Conservation (phyloP, 768 basidiomycete genomes). For the Suillus clintonianus region DNA sequence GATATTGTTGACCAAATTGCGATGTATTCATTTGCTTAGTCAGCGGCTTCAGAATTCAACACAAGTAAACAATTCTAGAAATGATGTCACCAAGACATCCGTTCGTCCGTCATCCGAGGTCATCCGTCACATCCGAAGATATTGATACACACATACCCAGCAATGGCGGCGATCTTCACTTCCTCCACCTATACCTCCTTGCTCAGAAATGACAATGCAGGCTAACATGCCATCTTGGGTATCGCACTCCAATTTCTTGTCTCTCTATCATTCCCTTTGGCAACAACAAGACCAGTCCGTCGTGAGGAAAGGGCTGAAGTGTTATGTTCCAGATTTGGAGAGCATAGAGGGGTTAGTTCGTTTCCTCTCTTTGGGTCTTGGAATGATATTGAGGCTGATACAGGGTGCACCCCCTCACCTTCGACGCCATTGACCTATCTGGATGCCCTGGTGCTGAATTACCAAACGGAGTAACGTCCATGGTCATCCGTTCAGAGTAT, state of each 20-base stretch:
- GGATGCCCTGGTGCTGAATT: neutral
- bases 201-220: neutral
- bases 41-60: neutral
- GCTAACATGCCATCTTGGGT: neutral
- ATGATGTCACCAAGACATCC: neutral
- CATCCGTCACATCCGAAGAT: neutral
- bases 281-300: neutral
- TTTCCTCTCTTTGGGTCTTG: neutral
- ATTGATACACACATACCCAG: neutral
- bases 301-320: neutral
- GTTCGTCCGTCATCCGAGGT: neutral
- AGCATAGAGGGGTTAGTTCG: neutral
- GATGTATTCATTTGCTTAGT: neutral
- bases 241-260: neutral
- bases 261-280: neutral
- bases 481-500: slow-evolving; percentile 1
- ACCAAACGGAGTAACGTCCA: neutral
- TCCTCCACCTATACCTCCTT: neutral
- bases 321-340: neutral
- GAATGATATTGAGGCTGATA: neutral
- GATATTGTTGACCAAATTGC: neutral
- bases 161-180: neutral
- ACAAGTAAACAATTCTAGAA: neutral
- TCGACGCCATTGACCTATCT: neutral
- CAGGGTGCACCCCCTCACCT: neutral